These are phyloP conservation scores for Candida loeiensis DNA, from an alignment of 805 yeast genomes.

Conservation along the genomic window DNA sequence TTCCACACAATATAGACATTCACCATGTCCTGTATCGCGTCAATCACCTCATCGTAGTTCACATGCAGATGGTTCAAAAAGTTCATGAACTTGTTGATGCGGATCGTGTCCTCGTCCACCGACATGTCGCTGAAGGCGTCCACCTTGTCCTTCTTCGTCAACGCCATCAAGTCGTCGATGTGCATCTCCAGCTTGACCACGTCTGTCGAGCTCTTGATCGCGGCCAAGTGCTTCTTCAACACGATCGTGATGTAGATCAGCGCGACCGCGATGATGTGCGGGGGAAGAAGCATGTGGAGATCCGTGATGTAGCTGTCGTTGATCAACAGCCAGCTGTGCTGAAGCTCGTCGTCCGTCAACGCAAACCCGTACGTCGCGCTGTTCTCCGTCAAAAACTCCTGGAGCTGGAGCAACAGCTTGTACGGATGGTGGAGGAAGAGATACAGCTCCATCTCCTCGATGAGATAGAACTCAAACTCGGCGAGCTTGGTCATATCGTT, in stretches of 20 bases:
- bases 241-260: slow-evolving; percentile 77
- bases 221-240: slow-evolving; percentile 39
- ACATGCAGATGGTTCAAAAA: slow-evolving; percentile 76
- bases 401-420: slow-evolving; percentile 54
- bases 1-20: slow-evolving; percentile 85
- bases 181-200: slow-evolving; percentile 23
- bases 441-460: slow-evolving; percentile 79
- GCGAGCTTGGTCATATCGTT: slow-evolving; percentile 89
- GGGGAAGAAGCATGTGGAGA: slow-evolving; percentile 76
- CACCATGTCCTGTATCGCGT: slow-evolving; percentile 79
- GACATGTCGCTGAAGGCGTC: slow-evolving; percentile 23
- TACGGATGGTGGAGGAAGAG: slow-evolving; percentile 77
- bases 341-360: slow-evolving; percentile 64
- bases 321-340: slow-evolving; percentile 83
- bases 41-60: slow-evolving; percentile 72
- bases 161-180: slow-evolving; percentile 35
- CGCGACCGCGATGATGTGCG: slow-evolving; percentile 81
- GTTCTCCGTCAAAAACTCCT: slow-evolving; percentile 38
- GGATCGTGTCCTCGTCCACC: slow-evolving; percentile 35
- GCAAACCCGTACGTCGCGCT: slow-evolving; percentile 23
- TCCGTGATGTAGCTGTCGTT: slow-evolving; percentile 91
- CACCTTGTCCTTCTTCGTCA: slow-evolving; percentile 12
- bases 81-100: slow-evolving; percentile 54
- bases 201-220: slow-evolving; percentile 16
- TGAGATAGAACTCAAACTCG: slow-evolving; percentile 89